These are phyloP conservation scores for Clarireedia hainanense DNA, from an alignment of 2,329 filamentous ascomycete genomes.

Conservation along the genomic window DNA sequence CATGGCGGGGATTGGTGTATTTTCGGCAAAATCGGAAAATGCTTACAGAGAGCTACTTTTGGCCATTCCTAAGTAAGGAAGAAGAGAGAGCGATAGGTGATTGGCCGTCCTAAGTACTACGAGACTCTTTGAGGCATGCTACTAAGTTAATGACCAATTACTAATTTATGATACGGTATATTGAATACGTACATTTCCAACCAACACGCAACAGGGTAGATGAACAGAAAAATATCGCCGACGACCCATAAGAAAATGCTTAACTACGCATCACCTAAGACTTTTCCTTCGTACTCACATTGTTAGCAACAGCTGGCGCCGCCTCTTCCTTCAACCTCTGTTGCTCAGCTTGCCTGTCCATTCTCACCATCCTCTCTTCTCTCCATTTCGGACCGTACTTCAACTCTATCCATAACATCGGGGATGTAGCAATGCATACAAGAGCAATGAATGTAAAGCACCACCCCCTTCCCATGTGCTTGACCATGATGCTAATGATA, in stretches of 20 bases:
- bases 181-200: neutral
- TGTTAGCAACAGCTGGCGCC: neutral
- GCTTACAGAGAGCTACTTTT: neutral
- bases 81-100: neutral
- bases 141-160: neutral
- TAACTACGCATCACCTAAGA: neutral
- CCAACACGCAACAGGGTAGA: neutral
- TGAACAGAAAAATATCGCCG: neutral
- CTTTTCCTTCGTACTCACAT: constrained; percentile 1
- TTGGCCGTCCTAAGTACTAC: neutral
- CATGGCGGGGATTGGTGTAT: neutral
- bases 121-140: neutral
- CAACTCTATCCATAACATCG: constrained; percentile 41
- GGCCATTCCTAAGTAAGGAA: neutral
- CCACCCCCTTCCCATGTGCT: constrained; percentile 51
- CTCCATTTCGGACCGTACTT: constrained; percentile 44
- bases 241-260: neutral
- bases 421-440: constrained; percentile 40
- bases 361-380: constrained; percentile 39
- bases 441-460: constrained; percentile 52
- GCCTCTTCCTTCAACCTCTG: constrained; percentile 16
- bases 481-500: constrained; percentile 51
- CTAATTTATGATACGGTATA: neutral
- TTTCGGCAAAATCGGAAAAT: neutral
- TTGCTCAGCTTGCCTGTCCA: constrained; percentile 28